phyloP scores from a whole-genome alignment of 2,329 filamentous ascomycete species.

The Pseudogymnoascus sp. region DNA sequence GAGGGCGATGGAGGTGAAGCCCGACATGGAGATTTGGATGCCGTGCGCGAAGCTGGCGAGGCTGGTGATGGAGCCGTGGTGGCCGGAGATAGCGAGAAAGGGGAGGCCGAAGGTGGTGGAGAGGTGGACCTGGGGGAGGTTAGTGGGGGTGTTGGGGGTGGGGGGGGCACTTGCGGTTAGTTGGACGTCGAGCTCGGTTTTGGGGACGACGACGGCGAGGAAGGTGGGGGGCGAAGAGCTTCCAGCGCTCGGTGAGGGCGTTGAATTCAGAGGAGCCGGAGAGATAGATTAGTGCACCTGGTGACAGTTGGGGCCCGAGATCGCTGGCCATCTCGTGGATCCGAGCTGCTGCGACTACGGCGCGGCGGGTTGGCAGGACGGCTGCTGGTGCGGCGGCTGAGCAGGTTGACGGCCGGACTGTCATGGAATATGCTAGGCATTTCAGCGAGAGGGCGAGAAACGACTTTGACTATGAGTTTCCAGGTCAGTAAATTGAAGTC shows the following conservation, averaged over 20 bases:
- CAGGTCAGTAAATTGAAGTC: not conserved
- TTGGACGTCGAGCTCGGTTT: conserved; percentile 3
- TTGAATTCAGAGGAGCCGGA: not conserved
- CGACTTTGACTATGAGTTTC: not conserved
- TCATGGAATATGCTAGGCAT: not conserved
- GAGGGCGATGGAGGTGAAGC: conserved; percentile 22
- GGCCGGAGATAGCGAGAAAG: not conserved
- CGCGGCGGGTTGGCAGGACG: not conserved
- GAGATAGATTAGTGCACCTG: not conserved
- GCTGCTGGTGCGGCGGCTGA: not conserved
- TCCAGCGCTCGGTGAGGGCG: not conserved
- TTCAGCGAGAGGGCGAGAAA: not conserved
- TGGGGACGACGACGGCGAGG: conserved; percentile 4
- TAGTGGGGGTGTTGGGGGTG: not conserved
- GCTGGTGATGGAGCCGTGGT: not conserved
- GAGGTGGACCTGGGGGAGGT: not conserved
- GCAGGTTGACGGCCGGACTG: not conserved
- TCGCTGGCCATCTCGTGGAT: not conserved
- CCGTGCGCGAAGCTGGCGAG: not conserved
- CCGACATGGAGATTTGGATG: not conserved
- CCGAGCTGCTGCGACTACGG: not conserved
- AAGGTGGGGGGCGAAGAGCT: not conserved
- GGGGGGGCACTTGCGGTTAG: conserved; percentile 4
- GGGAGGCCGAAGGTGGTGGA: not conserved
- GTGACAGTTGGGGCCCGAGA: not conserved